Percentiles rank a stretch among this genome's conserved stretches.
phyloP scores from a whole-genome alignment of 2,329 filamentous ascomycete genomes.

The Paecilomyces sp. region DNA sequence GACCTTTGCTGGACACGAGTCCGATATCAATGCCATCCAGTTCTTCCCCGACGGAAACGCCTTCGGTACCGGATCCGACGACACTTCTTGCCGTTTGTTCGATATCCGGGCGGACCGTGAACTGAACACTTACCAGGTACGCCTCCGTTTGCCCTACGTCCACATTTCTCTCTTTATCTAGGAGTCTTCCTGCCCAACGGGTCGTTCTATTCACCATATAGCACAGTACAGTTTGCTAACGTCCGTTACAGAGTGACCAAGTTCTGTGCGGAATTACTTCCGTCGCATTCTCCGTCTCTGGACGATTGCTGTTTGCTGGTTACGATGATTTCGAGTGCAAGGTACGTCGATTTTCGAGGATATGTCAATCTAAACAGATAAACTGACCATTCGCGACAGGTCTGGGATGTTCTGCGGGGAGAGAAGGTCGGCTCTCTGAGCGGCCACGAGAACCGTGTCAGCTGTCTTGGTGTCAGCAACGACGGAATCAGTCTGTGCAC shows the following conservation, averaged over 20 bases:
- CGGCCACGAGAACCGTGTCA: constrained; percentile 97
- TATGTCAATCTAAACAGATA: constrained; percentile 3
- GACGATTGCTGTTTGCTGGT: constrained; percentile 87
- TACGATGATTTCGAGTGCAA: constrained; percentile 99
- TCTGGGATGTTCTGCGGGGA: constrained; percentile 94
- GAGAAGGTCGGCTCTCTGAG: constrained; percentile 96
- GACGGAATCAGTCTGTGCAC: constrained; percentile 99
- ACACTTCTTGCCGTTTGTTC: constrained; percentile 93
- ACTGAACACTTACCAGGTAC: constrained; percentile 60
- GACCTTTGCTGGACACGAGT: constrained; percentile 97
- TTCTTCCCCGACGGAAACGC: constrained; percentile 99
- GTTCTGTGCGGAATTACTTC: constrained; percentile 98
- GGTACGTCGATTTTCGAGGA: constrained; percentile 49
- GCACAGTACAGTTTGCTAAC: constrained; percentile 4
- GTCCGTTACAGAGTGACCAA: constrained; percentile 68
- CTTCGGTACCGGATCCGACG: constrained; percentile 95
- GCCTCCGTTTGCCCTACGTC: constrained; percentile 13
- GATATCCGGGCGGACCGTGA: constrained; percentile 93
- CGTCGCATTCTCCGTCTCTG: constrained; percentile 94
- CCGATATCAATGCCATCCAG: constrained; percentile 98
- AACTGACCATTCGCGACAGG: constrained; percentile 47
- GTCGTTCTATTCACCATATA: not conserved
- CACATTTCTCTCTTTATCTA: not conserved
- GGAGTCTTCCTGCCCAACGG: not conserved
- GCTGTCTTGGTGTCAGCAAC: constrained; percentile 97